Evolutionary conservation across 192 early-diverging fungal genomes (phyloP).

Genomic region (Linnemannia exigua): DNA sequence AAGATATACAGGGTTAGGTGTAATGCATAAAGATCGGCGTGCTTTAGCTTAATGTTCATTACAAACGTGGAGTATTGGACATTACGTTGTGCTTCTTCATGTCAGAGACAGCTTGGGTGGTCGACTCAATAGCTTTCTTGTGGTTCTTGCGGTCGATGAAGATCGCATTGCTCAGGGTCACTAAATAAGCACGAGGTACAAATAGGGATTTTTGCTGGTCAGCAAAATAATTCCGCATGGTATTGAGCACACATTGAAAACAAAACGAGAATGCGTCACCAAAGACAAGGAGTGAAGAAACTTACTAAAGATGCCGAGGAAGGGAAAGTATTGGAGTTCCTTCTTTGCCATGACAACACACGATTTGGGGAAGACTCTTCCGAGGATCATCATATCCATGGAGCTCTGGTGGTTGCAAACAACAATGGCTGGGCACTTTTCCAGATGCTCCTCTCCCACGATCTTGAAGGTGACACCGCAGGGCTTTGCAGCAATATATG

Average conservation of each 20-base stretch:
- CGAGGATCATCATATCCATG: slow-evolving; percentile 79
- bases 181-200: slow-evolving; percentile 41
- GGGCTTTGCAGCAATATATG: slow-evolving; percentile 61
- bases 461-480: slow-evolving; percentile 72
- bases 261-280: not conserved
- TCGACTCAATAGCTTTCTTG: slow-evolving; percentile 78
- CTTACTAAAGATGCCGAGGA: slow-evolving; percentile 84
- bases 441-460: slow-evolving; percentile 69
- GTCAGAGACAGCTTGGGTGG: slow-evolving; percentile 76
- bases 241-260: no score
- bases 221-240: not conserved
- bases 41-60: no score
- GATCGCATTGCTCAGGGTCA: slow-evolving; percentile 84
- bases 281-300: slow-evolving; percentile 11
- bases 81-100: slow-evolving; percentile 79
- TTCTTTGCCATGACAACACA: slow-evolving; percentile 79
- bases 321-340: slow-evolving; percentile 73
- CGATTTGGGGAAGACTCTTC: slow-evolving; percentile 72
- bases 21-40: not conserved
- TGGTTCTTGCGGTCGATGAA: slow-evolving; percentile 90
- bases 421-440: slow-evolving; percentile 70
- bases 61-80: not conserved
- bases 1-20: not conserved
- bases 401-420: slow-evolving; percentile 89
- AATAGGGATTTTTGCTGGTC: not conserved